Percentiles rank a stretch among this genome's conserved stretches.
Evolutionary conservation across 257 asterid genomes (phyloP).

Genomic region (Solanum chiquidenum): DNA sequence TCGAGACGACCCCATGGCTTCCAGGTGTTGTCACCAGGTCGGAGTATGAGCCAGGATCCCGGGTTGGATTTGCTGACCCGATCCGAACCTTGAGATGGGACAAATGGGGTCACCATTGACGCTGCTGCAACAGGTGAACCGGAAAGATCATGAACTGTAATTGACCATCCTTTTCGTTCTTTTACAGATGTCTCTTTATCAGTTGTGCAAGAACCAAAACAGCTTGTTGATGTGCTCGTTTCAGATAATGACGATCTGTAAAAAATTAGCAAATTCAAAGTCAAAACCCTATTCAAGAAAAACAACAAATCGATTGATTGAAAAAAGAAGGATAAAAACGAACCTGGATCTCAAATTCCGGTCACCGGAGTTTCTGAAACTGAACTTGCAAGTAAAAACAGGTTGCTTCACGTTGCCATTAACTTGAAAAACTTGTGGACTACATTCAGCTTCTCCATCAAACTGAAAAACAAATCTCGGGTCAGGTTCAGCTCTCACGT

Average conservation of each 20-base stretch:
- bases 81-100: constrained; percentile 72
- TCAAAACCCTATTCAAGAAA: background rate
- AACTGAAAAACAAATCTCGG: constrained; percentile 94
- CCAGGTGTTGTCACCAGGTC: constrained; percentile 82
- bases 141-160: constrained; percentile 88
- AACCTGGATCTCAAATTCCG: constrained; percentile 79
- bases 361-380: constrained; percentile 59
- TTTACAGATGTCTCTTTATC: constrained; percentile 21
- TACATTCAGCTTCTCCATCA: constrained; percentile 95
- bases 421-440: constrained; percentile 94
- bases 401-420: constrained; percentile 87
- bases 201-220: constrained; percentile 32
- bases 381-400: constrained; percentile 86
- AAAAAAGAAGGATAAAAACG: background rate
- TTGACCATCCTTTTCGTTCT: constrained; percentile 97
- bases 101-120: constrained; percentile 95
- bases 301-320: background rate
- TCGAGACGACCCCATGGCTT: constrained; percentile 97
- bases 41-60: constrained; percentile 95
- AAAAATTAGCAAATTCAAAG: background rate
- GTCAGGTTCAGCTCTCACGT: constrained; percentile 76
- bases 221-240: constrained; percentile 52
- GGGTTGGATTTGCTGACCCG: constrained; percentile 79
- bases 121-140: constrained; percentile 97
- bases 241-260: constrained; percentile 73